These are phyloP conservation scores for Wickerhamomyces sydowiorum DNA, from an alignment of 805 yeast species.

Conservation along the genomic window DNA sequence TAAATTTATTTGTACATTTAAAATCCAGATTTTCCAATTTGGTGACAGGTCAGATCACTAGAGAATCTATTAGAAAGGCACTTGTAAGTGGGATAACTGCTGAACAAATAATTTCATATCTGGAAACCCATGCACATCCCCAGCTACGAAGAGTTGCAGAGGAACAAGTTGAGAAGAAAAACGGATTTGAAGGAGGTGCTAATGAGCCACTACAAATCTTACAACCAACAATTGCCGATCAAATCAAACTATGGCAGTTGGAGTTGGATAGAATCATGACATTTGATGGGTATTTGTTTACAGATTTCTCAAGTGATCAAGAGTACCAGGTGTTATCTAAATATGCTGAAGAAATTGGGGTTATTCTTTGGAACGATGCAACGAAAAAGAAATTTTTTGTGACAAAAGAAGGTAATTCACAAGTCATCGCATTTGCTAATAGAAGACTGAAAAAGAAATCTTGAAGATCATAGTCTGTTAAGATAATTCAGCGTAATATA, in stretches of 20 bases:
- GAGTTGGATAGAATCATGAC: conserved; percentile 90
- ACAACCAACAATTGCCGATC: conserved; percentile 97
- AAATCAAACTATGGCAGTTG: conserved; percentile 91
- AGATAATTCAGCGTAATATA: not conserved
- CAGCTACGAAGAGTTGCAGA: conserved; percentile 78
- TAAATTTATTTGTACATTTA: conserved; percentile 82
- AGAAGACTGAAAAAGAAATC: conserved; percentile 37
- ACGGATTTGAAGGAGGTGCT: conserved; percentile 47
- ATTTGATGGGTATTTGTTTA: conserved; percentile 80
- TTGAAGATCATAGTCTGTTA: not conserved
- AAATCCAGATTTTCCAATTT: conserved; percentile 82
- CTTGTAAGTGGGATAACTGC: conserved; percentile 86
- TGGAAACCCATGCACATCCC: conserved; percentile 90
- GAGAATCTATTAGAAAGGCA: conserved; percentile 87
- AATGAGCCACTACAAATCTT: conserved; percentile 55
- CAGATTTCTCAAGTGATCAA: conserved; percentile 71
- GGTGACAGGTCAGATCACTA: conserved; percentile 89
- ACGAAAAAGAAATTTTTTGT: conserved; percentile 73
- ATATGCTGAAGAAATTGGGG: conserved; percentile 90
- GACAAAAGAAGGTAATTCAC: conserved; percentile 78
- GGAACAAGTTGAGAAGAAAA: conserved; percentile 57
- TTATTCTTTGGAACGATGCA: conserved; percentile 80
- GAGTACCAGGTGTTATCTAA: conserved; percentile 69
- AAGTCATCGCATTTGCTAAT: conserved; percentile 87
- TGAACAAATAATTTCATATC: conserved; percentile 84